phyloP scores from a whole-genome alignment of 768 basidiomycete species.

The Amanita exitialis region DNA sequence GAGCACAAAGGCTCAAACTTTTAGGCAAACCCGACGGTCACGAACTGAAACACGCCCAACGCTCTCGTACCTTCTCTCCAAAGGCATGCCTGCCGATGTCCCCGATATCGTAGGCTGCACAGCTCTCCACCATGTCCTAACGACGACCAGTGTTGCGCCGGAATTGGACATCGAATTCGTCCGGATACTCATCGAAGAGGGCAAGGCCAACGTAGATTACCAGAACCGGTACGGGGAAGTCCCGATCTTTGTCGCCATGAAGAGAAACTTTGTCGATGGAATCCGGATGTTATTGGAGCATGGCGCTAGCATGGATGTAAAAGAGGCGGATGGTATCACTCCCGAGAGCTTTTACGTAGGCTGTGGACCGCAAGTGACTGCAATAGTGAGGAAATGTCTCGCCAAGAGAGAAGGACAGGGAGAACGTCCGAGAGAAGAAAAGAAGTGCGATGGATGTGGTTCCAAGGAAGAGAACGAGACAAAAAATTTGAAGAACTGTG shows the following conservation, averaged over 20 bases:
- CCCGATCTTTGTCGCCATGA: background rate
- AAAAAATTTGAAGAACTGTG: background rate
- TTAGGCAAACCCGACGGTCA: background rate
- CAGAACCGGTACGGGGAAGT: conserved; percentile 12
- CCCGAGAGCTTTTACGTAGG: background rate
- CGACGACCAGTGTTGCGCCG: conserved; percentile 17
- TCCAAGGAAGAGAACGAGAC: background rate
- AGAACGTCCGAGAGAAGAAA: too few relatives aligned
- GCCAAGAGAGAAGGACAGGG: background rate
- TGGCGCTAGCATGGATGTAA: background rate
- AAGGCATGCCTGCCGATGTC: conserved; percentile 28
- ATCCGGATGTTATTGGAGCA: background rate
- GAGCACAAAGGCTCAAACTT: background rate
- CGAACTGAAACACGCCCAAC: conserved; percentile 21
- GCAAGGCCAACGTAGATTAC: conserved; percentile 38
- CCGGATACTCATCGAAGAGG: conserved; percentile 25
- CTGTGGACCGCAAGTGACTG: background rate
- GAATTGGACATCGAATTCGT: conserved; percentile 20
- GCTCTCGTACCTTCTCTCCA: conserved; percentile 29
- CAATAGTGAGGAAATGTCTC: background rate
- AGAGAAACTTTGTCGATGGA: background rate
- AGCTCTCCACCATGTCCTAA: conserved; percentile 31
- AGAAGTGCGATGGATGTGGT: background rate
- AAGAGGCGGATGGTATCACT: background rate
- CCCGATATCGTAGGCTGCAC: conserved; percentile 39